Conservation (phyloP, 176 grass and related monocot species). For the Oryza glumipatula region DNA sequence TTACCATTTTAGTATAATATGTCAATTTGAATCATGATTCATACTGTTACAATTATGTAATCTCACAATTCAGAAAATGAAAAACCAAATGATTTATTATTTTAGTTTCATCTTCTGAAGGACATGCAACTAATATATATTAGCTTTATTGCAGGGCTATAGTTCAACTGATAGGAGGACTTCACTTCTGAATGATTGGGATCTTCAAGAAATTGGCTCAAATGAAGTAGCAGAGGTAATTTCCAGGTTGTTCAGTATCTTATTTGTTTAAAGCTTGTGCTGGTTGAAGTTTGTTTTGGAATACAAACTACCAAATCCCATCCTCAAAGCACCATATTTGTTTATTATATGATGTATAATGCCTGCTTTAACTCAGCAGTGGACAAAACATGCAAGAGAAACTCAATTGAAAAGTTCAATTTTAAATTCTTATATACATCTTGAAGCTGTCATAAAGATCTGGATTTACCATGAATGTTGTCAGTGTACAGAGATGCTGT, state of each 20-base stretch:
- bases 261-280: not conserved
- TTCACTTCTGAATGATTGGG: conserved; percentile 87
- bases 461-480: conserved; percentile 10
- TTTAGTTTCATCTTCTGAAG: conserved; percentile 30
- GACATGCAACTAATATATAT: conserved; percentile 1
- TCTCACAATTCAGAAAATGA: not conserved
- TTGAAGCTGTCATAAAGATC: not conserved
- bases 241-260: conserved; percentile 24
- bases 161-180: conserved; percentile 77
- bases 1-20: not conserved
- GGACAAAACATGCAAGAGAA: conserved; percentile 18
- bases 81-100: conserved; percentile 18
- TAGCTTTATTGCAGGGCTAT: conserved; percentile 67
- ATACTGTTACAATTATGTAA: conserved; percentile 24
- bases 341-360: conserved; percentile 11
- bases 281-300: conserved; percentile 7
- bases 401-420: not conserved
- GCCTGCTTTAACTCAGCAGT: not conserved
- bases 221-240: conserved; percentile 93
- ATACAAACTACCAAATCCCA: not conserved
- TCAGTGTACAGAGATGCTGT: not conserved
- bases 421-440: conserved; percentile 11
- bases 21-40: conserved; percentile 5
- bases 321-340: not conserved
- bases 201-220: conserved; percentile 91